These are phyloP conservation scores for Colletotrichum australisinense DNA, from an alignment of 2,329 filamentous ascomycete species.

Conservation along the genomic window DNA sequence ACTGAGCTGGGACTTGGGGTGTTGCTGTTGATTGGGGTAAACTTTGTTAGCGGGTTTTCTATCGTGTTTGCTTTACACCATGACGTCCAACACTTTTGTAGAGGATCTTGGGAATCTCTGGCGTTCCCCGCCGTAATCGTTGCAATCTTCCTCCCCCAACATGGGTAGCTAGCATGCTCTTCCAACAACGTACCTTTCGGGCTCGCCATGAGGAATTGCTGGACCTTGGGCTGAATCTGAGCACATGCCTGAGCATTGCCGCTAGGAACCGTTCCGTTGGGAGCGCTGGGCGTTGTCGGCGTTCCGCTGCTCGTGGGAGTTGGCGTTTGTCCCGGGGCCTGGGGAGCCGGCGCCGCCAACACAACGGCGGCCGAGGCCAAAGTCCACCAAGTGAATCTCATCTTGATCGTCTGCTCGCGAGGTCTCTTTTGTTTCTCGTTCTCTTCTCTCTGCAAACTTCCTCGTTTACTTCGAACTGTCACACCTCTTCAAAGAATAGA, in stretches of 20 bases:
- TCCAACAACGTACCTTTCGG: conserved; percentile 21
- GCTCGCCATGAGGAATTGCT: conserved; percentile 9
- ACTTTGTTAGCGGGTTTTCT: background rate
- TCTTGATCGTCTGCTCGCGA: background rate
- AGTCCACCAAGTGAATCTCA: conserved; percentile 28
- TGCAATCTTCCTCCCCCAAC: background rate
- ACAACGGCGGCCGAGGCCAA: conserved; percentile 27
- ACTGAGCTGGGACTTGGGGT: conserved; percentile 48
- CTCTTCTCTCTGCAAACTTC: background rate
- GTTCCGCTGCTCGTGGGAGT: conserved; percentile 6
- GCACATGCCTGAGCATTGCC: conserved; percentile 9
- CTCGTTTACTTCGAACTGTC: background rate
- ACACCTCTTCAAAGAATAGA: background rate
- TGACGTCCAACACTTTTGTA: background rate
- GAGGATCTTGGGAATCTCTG: background rate
- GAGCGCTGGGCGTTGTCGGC: background rate
- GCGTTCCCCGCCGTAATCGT: background rate
- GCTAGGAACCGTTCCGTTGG: background rate
- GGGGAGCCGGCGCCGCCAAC: conserved; percentile 26
- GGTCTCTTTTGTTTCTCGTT: background rate
- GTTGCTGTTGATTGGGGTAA: conserved; percentile 38
- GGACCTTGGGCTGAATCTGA: conserved; percentile 16
- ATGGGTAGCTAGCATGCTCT: background rate
- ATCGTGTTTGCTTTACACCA: background rate
- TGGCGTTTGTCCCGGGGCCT: background rate